Evolutionary conservation across 768 basidiomycete species (phyloP).

Genomic region (Butyriboletus loyo): DNA sequence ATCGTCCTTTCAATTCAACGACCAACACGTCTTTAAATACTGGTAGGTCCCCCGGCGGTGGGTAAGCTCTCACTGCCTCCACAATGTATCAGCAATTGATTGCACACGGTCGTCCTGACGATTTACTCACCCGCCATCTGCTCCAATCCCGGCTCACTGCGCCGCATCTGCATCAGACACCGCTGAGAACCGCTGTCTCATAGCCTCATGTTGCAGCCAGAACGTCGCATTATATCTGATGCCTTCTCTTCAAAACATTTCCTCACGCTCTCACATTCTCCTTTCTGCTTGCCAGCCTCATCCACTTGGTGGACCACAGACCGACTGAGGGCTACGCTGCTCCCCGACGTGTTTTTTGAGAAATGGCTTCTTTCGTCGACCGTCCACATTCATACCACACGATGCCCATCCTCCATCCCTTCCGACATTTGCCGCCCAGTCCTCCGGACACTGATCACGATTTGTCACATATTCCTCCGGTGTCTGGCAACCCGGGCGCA

Average conservation of each 20-base stretch:
- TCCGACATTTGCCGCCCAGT: constrained; percentile 30
- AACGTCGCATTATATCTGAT: constrained; percentile 9
- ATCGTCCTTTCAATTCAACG: not conserved
- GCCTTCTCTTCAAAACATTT: not conserved
- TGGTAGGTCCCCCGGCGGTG: not conserved
- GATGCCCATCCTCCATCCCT: constrained; percentile 30
- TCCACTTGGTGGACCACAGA: not conserved
- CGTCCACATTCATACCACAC: constrained; percentile 33
- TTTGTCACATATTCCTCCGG: not conserved
- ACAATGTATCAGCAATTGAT: not conserved
- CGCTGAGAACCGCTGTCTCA: constrained; percentile 18
- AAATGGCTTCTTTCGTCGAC: constrained; percentile 44
- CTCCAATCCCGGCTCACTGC: not conserved
- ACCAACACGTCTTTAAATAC: not conserved
- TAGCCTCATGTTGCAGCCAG: constrained; percentile 12
- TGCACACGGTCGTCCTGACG: constrained; percentile 28
- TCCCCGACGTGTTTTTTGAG: too few relatives aligned
- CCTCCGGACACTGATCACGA: constrained; percentile 40
- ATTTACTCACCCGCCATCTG: constrained; percentile 15
- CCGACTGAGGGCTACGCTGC: not conserved
- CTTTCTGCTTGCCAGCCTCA: not conserved
- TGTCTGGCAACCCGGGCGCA: not conserved
- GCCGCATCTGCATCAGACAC: constrained; percentile 14
- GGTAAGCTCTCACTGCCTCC: constrained; percentile 7
- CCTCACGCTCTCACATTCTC: not conserved